Conservation (phyloP, 176 grass and related monocot species). For the Musa schizocarpa region DNA sequence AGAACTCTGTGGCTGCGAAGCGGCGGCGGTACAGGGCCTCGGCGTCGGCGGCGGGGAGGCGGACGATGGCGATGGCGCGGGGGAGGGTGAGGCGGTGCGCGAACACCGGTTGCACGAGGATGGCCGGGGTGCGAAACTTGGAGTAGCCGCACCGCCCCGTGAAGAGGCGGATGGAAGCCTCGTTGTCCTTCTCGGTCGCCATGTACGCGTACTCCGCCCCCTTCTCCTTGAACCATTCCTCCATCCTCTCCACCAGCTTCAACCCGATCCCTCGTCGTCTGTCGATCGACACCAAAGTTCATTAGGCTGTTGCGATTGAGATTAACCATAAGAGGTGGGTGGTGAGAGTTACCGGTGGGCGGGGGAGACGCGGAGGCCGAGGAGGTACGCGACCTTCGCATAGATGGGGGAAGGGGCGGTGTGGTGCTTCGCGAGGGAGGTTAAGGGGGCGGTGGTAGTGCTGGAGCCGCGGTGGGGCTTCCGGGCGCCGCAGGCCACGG, state of each 20-base stretch:
- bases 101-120: constrained; percentile 80
- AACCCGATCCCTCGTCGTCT: constrained; percentile 59
- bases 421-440: not conserved
- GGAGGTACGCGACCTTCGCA: constrained; percentile 65
- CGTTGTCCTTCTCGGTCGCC: constrained; percentile 70
- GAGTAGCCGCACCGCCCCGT: constrained; percentile 69
- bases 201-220: constrained; percentile 83
- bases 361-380: constrained; percentile 84
- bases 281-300: constrained; percentile 8
- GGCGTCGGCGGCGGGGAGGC: constrained; percentile 24
- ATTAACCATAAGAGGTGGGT: not conserved
- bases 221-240: constrained; percentile 57
- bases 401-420: constrained; percentile 21
- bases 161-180: constrained; percentile 66
- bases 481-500: constrained; percentile 39
- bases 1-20: constrained; percentile 68
- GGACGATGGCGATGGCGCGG: constrained; percentile 14
- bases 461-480: not conserved
- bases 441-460: constrained; percentile 11
- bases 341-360: constrained; percentile 38
- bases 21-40: constrained; percentile 51
- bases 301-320: not conserved
- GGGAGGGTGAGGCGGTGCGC: constrained; percentile 34
- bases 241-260: constrained; percentile 53
- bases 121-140: constrained; percentile 56